These are phyloP conservation scores for Ganoderma leucocontextum DNA, from an alignment of 1,284 basidiomycete genomes.

Conservation along the genomic window DNA sequence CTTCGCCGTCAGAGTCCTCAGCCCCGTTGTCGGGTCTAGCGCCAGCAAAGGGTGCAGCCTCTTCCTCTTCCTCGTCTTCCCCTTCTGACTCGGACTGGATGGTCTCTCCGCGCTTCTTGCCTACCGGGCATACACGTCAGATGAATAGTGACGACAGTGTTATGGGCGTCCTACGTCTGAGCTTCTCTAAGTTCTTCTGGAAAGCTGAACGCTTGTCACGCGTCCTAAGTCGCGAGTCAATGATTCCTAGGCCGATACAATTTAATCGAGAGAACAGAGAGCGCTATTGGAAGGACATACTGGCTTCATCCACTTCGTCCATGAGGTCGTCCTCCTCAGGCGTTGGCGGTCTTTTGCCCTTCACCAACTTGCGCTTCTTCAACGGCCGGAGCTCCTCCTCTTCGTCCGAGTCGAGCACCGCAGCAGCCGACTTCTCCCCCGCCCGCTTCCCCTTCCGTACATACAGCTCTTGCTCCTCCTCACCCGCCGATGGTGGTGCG, in stretches of 20 bases:
- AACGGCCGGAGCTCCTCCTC: constrained; percentile 40
- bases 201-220: constrained; percentile 67
- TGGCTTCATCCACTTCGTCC: constrained; percentile 67
- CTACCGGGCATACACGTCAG: constrained; percentile 36
- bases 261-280: not conserved
- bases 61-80: constrained; percentile 47
- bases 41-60: constrained; percentile 48
- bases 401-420: constrained; percentile 34
- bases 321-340: constrained; percentile 58
- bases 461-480: constrained; percentile 30
- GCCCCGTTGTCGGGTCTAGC: constrained; percentile 48
- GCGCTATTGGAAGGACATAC: constrained; percentile 41
- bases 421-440: constrained; percentile 25
- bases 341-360: constrained; percentile 53
- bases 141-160: constrained; percentile 7
- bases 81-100: constrained; percentile 42
- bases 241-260: constrained; percentile 55
- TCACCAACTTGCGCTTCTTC: constrained; percentile 55
- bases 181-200: constrained; percentile 68
- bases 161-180: constrained; percentile 58
- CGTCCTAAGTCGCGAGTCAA: constrained; percentile 67
- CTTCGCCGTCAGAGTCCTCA: constrained; percentile 18
- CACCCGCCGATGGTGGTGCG: constrained; percentile 15
- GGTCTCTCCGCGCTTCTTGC: constrained; percentile 56
- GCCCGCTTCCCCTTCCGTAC: constrained; percentile 38